Conservation (phyloP, 2,329 filamentous ascomycete species). For the Malbranchea cinnamomea region DNA sequence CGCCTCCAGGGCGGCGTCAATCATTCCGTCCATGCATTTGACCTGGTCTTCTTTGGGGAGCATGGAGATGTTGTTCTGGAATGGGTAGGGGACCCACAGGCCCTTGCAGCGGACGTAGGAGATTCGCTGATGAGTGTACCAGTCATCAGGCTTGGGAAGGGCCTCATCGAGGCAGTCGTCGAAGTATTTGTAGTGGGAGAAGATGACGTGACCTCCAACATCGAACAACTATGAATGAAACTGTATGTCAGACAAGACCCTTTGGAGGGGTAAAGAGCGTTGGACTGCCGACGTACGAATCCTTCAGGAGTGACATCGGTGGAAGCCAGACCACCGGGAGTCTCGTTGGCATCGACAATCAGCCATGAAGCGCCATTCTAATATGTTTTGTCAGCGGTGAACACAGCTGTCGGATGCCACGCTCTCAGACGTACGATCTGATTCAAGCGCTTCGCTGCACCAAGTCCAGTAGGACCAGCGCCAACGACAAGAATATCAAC, state of each 20-base stretch:
- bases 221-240: conserved; percentile 66
- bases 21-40: conserved; percentile 83
- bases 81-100: conserved; percentile 95
- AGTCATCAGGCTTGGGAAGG: conserved; percentile 82
- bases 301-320: conserved; percentile 92
- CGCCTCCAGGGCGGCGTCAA: conserved; percentile 73
- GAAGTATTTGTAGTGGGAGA: conserved; percentile 99
- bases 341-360: conserved; percentile 84
- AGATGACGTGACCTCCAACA: conserved; percentile 95
- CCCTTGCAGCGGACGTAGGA: conserved; percentile 97
- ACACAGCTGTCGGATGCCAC: not conserved
- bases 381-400: conserved; percentile 1
- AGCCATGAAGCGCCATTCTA: conserved; percentile 89
- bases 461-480: conserved; percentile 90
- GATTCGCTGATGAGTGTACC: conserved; percentile 96
- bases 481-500: conserved; percentile 97
- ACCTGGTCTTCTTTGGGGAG: conserved; percentile 95
- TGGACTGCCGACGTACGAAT: conserved; percentile 55
- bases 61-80: conserved; percentile 99
- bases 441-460: conserved; percentile 93
- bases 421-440: conserved; percentile 57
- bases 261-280: conserved; percentile 10
- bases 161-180: conserved; percentile 98
- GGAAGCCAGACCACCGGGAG: conserved; percentile 85
- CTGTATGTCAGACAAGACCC: conserved; percentile 8